Evolutionary conservation across 2,329 filamentous ascomycete genomes (phyloP).

Genomic region (Colletotrichum lini): DNA sequence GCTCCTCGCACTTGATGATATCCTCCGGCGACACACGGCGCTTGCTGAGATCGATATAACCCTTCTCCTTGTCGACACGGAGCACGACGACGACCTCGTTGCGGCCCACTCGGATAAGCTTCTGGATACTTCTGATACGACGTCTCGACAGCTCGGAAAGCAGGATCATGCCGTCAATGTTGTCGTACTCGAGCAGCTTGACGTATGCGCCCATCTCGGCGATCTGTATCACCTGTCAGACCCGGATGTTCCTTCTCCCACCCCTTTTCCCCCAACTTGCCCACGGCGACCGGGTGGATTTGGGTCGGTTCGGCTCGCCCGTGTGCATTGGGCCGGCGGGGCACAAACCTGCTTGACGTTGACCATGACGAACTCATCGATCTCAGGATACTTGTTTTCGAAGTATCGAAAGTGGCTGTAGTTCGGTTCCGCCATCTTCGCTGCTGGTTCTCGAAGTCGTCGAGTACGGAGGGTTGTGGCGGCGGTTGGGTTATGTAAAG

Average conservation of each 20-base stretch:
- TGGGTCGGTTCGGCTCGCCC: slow-evolving; percentile 23
- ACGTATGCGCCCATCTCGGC: slow-evolving; percentile 99
- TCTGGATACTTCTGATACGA: slow-evolving; percentile 99
- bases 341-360: slow-evolving; percentile 93
- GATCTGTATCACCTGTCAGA: slow-evolving; percentile 71
- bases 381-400: slow-evolving; percentile 97
- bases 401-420: slow-evolving; percentile 82
- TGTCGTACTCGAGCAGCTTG: slow-evolving; percentile 99
- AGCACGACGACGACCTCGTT: slow-evolving; percentile 99
- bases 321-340: slow-evolving; percentile 41
- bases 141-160: slow-evolving; percentile 97
- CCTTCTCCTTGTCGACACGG: slow-evolving; percentile 99
- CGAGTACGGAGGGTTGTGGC: slow-evolving; percentile 43
- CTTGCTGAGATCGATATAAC: slow-evolving; percentile 99
- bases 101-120: slow-evolving; percentile 96
- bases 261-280: neutral
- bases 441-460: slow-evolving; percentile 54
- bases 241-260: slow-evolving; percentile 24
- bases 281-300: slow-evolving; percentile 13
- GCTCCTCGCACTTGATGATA: slow-evolving; percentile 97
- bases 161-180: slow-evolving; percentile 99
- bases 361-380: slow-evolving; percentile 99
- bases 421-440: slow-evolving; percentile 94
- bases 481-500: slow-evolving; percentile 28
- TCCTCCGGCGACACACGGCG: slow-evolving; percentile 97